These are phyloP conservation scores for Mycena epipterygia DNA, from an alignment of 768 basidiomycete species.

Conservation along the genomic window DNA sequence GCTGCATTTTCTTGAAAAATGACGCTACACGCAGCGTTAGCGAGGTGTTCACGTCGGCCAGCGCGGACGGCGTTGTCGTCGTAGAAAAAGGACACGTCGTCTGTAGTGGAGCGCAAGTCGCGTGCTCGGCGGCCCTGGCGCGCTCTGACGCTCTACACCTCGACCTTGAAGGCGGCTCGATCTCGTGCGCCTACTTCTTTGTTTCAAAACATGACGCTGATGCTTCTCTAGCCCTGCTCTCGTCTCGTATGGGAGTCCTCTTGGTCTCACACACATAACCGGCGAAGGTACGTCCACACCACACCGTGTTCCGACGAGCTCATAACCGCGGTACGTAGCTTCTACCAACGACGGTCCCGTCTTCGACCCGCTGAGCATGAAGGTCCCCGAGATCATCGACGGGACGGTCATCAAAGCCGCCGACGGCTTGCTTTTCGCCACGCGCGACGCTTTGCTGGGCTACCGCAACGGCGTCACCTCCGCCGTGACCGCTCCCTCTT, in stretches of 20 bases:
- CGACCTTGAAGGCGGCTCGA: slow-evolving; percentile 32
- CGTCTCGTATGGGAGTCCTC: slow-evolving; percentile 27
- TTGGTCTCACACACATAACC: slow-evolving; percentile 49
- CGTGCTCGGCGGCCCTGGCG: slow-evolving; percentile 2
- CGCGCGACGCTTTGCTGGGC: slow-evolving; percentile 49
- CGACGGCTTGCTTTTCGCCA: slow-evolving; percentile 70
- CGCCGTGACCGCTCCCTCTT: slow-evolving; percentile 73
- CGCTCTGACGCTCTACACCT: slow-evolving; percentile 10
- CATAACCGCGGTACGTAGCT: slow-evolving; percentile 72
- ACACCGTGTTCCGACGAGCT: slow-evolving; percentile 61
- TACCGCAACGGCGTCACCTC: slow-evolving; percentile 82
- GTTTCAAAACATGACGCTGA: not conserved
- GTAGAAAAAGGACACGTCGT: slow-evolving; percentile 23
- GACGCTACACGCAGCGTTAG: not conserved
- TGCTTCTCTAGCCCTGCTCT: slow-evolving; percentile 12
- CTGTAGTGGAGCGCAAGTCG: slow-evolving; percentile 8
- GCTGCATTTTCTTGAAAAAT: slow-evolving; percentile 26
- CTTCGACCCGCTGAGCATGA: slow-evolving; percentile 59
- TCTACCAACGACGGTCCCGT: slow-evolving; percentile 78
- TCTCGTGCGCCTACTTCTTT: slow-evolving; percentile 4
- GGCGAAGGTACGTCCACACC: slow-evolving; percentile 72
- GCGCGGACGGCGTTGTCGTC: slow-evolving; percentile 8
- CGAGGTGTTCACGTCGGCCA: slow-evolving; percentile 17
- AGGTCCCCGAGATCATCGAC: slow-evolving; percentile 50
- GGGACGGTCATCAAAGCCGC: slow-evolving; percentile 69